Conservation (phyloP, 768 basidiomycete species). For the Lactarius vividus region DNA sequence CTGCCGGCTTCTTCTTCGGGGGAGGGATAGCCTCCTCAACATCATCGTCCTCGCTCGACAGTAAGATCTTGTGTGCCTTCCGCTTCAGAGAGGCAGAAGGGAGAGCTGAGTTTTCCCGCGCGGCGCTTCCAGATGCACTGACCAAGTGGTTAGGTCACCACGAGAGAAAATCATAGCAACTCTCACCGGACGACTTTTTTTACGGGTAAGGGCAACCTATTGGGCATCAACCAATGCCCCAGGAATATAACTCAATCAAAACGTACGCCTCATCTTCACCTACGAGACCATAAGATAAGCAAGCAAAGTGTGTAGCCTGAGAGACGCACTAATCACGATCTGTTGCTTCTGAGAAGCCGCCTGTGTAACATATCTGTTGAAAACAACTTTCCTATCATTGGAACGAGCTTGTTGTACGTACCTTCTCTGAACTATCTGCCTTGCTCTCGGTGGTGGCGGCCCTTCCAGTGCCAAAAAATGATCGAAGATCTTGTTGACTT, state of each 20-base stretch:
- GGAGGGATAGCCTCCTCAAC: conserved; percentile 20
- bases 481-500: conserved; percentile 13
- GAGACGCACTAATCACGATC: conserved; percentile 19
- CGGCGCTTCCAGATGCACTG: conserved; percentile 9
- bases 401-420: background rate
- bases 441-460: background rate
- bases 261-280: conserved; percentile 23
- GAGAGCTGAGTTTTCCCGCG: conserved; percentile 1
- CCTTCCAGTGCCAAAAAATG: conserved; percentile 19
- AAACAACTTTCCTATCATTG: background rate
- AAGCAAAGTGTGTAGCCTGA: background rate
- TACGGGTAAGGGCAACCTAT: background rate
- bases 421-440: conserved; percentile 4
- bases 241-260: background rate
- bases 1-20: conserved; percentile 22
- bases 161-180: background rate
- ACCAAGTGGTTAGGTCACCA: background rate
- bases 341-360: background rate
- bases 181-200: conserved; percentile 4
- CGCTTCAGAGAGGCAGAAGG: conserved; percentile 28
- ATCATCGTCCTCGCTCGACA: conserved; percentile 26
- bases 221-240: background rate
- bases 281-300: conserved; percentile 6
- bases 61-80: conserved; percentile 4
- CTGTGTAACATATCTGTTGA: background rate